phyloP scores from a whole-genome alignment of 2,329 filamentous ascomycete species.

The Pleomassaria siparia region DNA sequence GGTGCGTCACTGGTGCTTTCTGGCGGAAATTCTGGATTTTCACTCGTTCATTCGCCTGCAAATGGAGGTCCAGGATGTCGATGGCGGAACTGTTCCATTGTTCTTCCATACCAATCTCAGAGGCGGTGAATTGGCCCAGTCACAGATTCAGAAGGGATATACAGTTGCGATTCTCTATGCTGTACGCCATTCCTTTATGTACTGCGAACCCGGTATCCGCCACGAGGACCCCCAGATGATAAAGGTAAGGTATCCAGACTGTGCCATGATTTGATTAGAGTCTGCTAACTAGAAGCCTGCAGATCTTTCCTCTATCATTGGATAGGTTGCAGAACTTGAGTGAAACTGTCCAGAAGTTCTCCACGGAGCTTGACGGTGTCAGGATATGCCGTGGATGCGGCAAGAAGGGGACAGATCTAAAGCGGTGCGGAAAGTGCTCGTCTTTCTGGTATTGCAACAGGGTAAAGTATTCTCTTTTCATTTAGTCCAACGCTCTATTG shows the following conservation, averaged over 20 bases:
- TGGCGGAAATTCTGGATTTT: conserved; percentile 25
- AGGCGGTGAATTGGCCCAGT: conserved; percentile 24
- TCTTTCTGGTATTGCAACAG: conserved; percentile 24
- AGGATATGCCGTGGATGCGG: conserved; percentile 21
- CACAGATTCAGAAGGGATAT: conserved; percentile 18
- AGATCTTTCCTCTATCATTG: conserved; percentile 23
- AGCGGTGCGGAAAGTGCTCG: conserved; percentile 20
- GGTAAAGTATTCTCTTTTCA: conserved; percentile 11
- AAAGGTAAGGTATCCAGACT: conserved; percentile 18
- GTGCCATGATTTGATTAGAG: background rate
- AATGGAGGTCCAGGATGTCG: conserved; percentile 26
- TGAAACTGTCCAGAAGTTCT: conserved; percentile 17
- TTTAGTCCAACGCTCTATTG: background rate
- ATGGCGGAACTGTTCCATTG: conserved; percentile 23
- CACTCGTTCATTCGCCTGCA: conserved; percentile 20
- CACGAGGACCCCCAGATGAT: conserved; percentile 18
- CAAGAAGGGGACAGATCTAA: conserved; percentile 15
- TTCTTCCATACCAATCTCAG: conserved; percentile 28
- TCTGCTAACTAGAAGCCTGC: conserved; percentile 1
- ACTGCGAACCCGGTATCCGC: conserved; percentile 17
- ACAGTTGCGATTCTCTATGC: conserved; percentile 21
- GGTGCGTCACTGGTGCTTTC: conserved; percentile 23
- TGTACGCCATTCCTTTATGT: conserved; percentile 13
- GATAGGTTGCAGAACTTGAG: conserved; percentile 16
- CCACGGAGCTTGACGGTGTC: conserved; percentile 14